Evolutionary conservation across 2,329 filamentous ascomycete species (phyloP), one percentile per base, ranked within the genome.

Genomic region (Ascosphaera apis): DNA sequence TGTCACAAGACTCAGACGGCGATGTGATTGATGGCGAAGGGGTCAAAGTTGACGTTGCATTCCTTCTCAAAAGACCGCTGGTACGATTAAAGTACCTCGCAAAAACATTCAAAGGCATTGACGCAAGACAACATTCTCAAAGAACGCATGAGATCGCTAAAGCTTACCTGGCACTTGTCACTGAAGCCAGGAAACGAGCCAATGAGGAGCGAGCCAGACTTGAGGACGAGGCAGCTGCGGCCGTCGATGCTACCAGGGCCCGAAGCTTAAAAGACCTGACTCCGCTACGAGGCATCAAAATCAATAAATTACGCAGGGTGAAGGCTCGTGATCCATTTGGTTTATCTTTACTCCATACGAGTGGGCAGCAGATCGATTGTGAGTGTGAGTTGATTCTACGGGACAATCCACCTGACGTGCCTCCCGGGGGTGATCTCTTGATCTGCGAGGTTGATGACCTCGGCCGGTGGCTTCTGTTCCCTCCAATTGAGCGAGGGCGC

Each of bases 31-130:
- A 83, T 44, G 69, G 70, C 23, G 67, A 86, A 42, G 88, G 86
- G 9, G 82, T 93, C 52, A 72, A 82, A 36, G 83, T 93, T 6
- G 88, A 95, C 51, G 88, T 98, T 34, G 84, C 84, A 5, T 91
- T 88, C 54, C 64, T 98, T 33, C 63, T 98, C 36, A 93, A 91
- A 56, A 66, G 86, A 37, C 88, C 88, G 1, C 58, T 98, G 31
- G 73, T 92, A 15, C 71, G 88, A 33, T 62, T 93, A 41, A 93
- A 92, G 53, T 80, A 84, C 53, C 69, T 98, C 41, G 65, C 75
- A 31, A 92, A 84, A 53, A 76, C 81, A 27, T 71, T 91, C 47
- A 81, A 77, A 60, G 76, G 56, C 0, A 58, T 63, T 39, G 57
- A 55, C 38, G 49, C 53, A 36, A 43, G 59, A 11, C 45, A 55